Evolutionary conservation across 768 basidiomycete genomes (phyloP).

Genomic region (Suillus plorans): DNA sequence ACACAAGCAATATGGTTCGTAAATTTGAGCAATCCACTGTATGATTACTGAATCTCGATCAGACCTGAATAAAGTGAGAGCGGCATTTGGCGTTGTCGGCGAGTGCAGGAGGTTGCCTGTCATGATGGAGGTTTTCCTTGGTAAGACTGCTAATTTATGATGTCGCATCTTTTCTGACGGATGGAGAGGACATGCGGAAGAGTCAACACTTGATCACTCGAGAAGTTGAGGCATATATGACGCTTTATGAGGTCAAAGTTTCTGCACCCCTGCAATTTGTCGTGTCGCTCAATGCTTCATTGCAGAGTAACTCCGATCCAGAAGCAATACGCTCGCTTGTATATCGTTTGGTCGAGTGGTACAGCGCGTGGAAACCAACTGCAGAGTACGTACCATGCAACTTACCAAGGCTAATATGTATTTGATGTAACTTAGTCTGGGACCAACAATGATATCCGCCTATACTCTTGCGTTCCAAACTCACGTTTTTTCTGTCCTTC

Average conservation of each 20-base stretch:
- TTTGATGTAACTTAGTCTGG: constrained; percentile 45
- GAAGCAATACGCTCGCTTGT: constrained; percentile 54
- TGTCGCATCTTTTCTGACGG: not conserved
- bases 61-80: constrained; percentile 51
- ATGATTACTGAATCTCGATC: constrained; percentile 11
- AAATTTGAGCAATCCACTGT: not conserved
- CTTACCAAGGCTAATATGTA: constrained; percentile 8
- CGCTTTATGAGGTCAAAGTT: constrained; percentile 56
- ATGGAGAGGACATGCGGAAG: constrained; percentile 61
- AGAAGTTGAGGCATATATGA: constrained; percentile 62
- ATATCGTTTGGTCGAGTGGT: constrained; percentile 67
- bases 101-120: constrained; percentile 59
- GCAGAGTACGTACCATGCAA: constrained; percentile 47
- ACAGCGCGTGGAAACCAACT: constrained; percentile 69
- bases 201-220: constrained; percentile 55
- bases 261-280: not conserved
- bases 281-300: constrained; percentile 4
- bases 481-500: constrained; percentile 69
- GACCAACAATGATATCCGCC: constrained; percentile 54
- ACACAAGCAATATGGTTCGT: constrained; percentile 29
- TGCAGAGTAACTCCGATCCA: constrained; percentile 47
- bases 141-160: constrained; percentile 36
- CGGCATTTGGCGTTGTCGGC: constrained; percentile 59
- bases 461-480: constrained; percentile 75
- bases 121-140: constrained; percentile 70